phyloP scores from a whole-genome alignment of 306 rosid species.

The Parietaria judaica region DNA sequence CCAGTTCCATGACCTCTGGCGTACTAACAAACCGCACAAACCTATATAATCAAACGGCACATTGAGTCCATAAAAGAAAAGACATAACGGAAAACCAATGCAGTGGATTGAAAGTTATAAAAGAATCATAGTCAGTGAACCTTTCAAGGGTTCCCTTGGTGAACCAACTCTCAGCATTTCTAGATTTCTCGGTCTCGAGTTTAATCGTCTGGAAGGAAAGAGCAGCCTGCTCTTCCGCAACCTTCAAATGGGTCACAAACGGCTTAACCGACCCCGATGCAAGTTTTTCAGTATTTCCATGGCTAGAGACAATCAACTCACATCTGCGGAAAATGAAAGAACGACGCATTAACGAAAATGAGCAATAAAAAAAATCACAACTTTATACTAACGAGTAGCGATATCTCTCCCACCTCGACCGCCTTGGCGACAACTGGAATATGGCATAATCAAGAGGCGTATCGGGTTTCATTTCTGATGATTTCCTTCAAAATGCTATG shows the following conservation, averaged over 20 bases:
- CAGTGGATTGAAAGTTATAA: constrained; percentile 5
- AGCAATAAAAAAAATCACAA: constrained; percentile 1
- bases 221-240: constrained; percentile 80
- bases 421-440: constrained; percentile 82
- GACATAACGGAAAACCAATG: constrained; percentile 1
- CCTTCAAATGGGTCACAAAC: constrained; percentile 74
- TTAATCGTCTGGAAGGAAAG: constrained; percentile 59
- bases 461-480: constrained; percentile 69
- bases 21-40: constrained; percentile 87
- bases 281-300: constrained; percentile 72
- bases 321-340: constrained; percentile 46
- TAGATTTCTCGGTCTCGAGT: constrained; percentile 61
- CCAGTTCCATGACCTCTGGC: constrained; percentile 83
- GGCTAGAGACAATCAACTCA: constrained; percentile 68
- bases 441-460: constrained; percentile 84
- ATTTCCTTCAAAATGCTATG: constrained; percentile 18
- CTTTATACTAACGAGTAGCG: constrained; percentile 4
- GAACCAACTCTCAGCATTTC: constrained; percentile 69
- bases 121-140: constrained; percentile 18
- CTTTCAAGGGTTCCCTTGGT: constrained; percentile 97
- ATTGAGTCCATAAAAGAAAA: constrained; percentile 10
- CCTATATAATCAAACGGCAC: constrained; percentile 31
- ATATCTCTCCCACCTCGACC: constrained; percentile 51
- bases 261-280: constrained; percentile 89
- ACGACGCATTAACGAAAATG: constrained; percentile 7